phyloP scores from a whole-genome alignment of 805 yeast species.

The Wickerhamomyces alni region DNA sequence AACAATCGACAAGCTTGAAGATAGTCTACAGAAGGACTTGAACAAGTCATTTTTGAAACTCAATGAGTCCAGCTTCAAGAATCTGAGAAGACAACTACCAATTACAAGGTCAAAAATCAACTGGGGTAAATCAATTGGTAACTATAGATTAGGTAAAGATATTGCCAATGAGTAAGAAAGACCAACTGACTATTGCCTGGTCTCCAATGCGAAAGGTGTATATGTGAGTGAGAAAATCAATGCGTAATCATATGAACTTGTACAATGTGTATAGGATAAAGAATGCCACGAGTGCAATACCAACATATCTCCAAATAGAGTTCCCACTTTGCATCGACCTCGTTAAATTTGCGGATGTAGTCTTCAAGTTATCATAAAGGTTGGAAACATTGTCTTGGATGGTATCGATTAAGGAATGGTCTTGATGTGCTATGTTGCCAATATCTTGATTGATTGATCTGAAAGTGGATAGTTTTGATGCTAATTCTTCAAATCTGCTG shows the following conservation, averaged over 20 bases:
- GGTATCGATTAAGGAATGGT: slow-evolving; percentile 33
- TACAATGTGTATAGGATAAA: slow-evolving; percentile 51
- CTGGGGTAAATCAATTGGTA: slow-evolving; percentile 94
- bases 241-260: slow-evolving; percentile 31
- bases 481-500: slow-evolving; percentile 52
- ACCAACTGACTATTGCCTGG: no score
- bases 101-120: slow-evolving; percentile 85
- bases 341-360: slow-evolving; percentile 45
- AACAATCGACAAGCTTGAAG: slow-evolving; percentile 52
- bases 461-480: slow-evolving; percentile 58
- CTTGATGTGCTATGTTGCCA: slow-evolving; percentile 56
- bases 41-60: slow-evolving; percentile 60
- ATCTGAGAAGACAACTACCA: slow-evolving; percentile 85
- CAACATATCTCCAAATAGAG: slow-evolving; percentile 53
- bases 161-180: slow-evolving; percentile 35
- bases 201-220: no score
- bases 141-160: slow-evolving; percentile 80
- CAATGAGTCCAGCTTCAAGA: slow-evolving; percentile 78
- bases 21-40: slow-evolving; percentile 50
- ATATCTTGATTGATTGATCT: slow-evolving; percentile 65
- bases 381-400: slow-evolving; percentile 46
- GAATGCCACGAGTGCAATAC: slow-evolving; percentile 45
- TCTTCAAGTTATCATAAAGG: slow-evolving; percentile 42
- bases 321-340: slow-evolving; percentile 56
- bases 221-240: no score